Base-by-base conservation (phyloP, 768 basidiomycete species). In the Termitomyces titanicus region DNA sequence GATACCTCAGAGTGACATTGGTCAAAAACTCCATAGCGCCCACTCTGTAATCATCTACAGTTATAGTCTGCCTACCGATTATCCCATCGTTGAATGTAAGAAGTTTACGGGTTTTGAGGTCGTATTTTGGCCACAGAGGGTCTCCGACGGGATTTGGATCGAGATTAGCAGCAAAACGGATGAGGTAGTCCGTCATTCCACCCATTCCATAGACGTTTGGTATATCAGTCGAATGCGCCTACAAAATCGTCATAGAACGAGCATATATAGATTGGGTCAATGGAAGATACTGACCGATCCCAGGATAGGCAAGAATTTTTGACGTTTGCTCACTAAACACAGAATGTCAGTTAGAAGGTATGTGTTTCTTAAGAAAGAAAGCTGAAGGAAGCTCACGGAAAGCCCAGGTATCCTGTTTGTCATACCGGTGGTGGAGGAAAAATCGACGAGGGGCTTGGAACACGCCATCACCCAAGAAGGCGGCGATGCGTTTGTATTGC, bases 371-470 rank as follows among this genome's bases (percentile, higher is more conserved):
- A 7, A 31, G 22, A 18, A 25, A 15, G 17, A 35, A 25, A 10
- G 22, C 35, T 34, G 5, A 27, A 45, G 2, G 17, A 31, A 3
- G 69, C 76, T 53, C 29, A 78, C 77, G 37, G 63, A 72, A 80
- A 1, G 68, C 64, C 78, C 79, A 83, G 1, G 70, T 70, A n/a
- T 72, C 69, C 61, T 80, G 74, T 42, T 70, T 74, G 0, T 65
- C 69, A 0, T 74, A 65, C 1, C 58, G 65, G 22, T 68, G 52
- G 29, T 76, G 61, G 29, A 83, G 60, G 56, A 84, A 70, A 65
- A 77, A 77, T 3, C 80, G 62, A 12, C 81, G 66, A 42, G 82
- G 76, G 0, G 70, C 78, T 54, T 83, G 76, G 67, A 84, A 80
- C 2, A 76, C 68, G 33, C 67, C 65, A 56, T 84, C 83, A 0